phyloP scores from a whole-genome alignment of 148 eudicot genomes.

The Cornus controversa region DNA sequence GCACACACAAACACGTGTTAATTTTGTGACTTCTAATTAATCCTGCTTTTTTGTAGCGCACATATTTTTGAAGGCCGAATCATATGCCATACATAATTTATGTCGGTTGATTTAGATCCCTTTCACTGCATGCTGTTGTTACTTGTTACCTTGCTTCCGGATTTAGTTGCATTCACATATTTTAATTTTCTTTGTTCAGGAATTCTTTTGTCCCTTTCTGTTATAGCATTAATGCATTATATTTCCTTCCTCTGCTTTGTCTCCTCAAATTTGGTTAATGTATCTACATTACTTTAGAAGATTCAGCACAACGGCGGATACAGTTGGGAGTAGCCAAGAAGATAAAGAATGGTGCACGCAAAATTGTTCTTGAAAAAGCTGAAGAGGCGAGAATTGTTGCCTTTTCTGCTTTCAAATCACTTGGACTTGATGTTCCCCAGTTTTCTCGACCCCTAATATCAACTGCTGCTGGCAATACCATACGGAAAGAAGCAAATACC shows the following conservation, averaged over 20 bases:
- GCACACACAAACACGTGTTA: background rate
- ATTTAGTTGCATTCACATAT: background rate
- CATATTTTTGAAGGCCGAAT: background rate
- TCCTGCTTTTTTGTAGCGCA: background rate
- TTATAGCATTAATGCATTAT: background rate
- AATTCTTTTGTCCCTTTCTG: background rate
- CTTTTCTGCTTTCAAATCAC: slow-evolving; percentile 92
- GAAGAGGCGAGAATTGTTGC: slow-evolving; percentile 96
- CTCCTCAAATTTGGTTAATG: slow-evolving; percentile 7
- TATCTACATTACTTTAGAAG: slow-evolving; percentile 25
- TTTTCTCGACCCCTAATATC: slow-evolving; percentile 52
- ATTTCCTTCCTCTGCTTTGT: background rate
- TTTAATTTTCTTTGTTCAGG: background rate
- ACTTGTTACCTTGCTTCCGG: background rate
- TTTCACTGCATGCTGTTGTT: background rate
- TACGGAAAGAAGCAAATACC: slow-evolving; percentile 39
- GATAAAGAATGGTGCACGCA: slow-evolving; percentile 92
- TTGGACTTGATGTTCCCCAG: slow-evolving; percentile 79
- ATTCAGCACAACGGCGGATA: slow-evolving; percentile 65
- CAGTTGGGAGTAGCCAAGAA: slow-evolving; percentile 91
- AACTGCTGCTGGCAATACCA: slow-evolving; percentile 22
- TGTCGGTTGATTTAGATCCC: background rate
- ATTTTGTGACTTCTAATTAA: background rate
- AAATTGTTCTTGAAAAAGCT: slow-evolving; percentile 94
- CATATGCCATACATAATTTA: background rate